phyloP scores from a whole-genome alignment of 78 protist genomes.

The Protostelium mycophagum region DNA sequence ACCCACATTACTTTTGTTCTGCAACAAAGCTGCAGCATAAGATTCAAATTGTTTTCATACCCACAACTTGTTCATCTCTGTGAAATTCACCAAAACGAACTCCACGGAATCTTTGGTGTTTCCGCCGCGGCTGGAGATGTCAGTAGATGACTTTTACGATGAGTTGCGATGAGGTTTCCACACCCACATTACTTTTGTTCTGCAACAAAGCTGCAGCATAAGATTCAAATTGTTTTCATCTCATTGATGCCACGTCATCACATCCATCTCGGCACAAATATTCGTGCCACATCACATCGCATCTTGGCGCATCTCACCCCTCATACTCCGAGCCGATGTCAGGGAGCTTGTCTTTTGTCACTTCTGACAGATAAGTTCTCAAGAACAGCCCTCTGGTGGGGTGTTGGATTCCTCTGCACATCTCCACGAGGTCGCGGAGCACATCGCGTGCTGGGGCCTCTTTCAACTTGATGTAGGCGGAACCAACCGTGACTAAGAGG shows the following conservation, averaged over 20 bases:
- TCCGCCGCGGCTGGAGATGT: conserved; percentile 54
- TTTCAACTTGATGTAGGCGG: conserved; percentile 81
- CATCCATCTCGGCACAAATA: no score
- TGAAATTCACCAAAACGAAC: conserved; percentile 88
- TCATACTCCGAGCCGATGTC: conserved; percentile 46
- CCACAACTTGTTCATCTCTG: conserved; percentile 98
- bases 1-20: neutral
- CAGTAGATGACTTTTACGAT: no score
- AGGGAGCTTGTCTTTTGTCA: conserved; percentile 84
- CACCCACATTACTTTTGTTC: no score
- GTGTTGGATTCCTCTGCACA: conserved; percentile 99
- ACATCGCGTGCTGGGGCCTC: conserved; percentile 90
- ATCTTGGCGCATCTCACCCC: neutral
- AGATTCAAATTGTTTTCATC: no score
- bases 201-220: no score
- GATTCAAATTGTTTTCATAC: conserved; percentile 97
- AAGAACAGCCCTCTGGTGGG: conserved; percentile 98
- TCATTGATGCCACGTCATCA: no score
- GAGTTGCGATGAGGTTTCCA: no score
- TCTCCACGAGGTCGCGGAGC: conserved; percentile 91
- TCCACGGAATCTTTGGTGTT: conserved; percentile 76
- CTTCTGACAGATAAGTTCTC: conserved; percentile 85
- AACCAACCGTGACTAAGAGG: conserved; percentile 79
- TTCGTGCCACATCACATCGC: no score
- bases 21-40: no score